Base-by-base conservation (phyloP, 225 moss, liverwort and hornwort genomes). In the Pleurozium schreberi region DNA sequence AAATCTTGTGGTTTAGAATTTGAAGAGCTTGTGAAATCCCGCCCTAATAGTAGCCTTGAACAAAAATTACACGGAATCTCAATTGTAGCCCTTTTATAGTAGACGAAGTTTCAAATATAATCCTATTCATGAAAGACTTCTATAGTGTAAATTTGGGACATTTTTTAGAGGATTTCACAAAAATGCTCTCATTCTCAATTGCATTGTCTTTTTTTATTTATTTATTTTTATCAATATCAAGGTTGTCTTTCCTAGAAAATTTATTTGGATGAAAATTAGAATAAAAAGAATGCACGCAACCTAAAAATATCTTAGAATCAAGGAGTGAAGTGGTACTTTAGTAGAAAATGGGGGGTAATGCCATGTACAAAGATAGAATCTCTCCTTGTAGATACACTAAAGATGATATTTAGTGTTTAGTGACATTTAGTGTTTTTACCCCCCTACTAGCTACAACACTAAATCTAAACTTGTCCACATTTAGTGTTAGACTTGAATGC, bases 21-120 rank as follows among this genome's bases (percentile, higher is more conserved):
- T 68, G n/a, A 22, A 1, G 7, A 11, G 0, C 17, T 0, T 0
- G 0, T 2, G 6, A 68, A n/a, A n/a, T 68, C 5, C 7, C 0
- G 1, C n/a, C 7, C 22, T 2, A 6, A 67, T 67, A 38, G 20
- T 38, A 2, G 20, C 34, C 20, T 20, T 20, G 21, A 38, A 3
- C 20, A 67, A 67, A 11, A 67, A 67, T 38, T 67, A 1, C 4
- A 5, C 0, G 2, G 2, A 21, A 0, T 10, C 4, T 38, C 3
- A 20, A 0, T 68, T 68, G n/a, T 68, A 68, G 22, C 12, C 4
- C 6, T 68, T n/a, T 68, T 7, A 7, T 12, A 0, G 2, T 67
- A 21, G 38, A 38, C 4, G 4, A 4, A 20, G 21, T 4, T 38
- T 10, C 67, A 38, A n/a, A 67, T 11, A 6, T 38, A 21, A 67